These are phyloP conservation scores for Penicillium sp. DNA, from an alignment of 2,329 filamentous ascomycete genomes.

Conservation along the genomic window DNA sequence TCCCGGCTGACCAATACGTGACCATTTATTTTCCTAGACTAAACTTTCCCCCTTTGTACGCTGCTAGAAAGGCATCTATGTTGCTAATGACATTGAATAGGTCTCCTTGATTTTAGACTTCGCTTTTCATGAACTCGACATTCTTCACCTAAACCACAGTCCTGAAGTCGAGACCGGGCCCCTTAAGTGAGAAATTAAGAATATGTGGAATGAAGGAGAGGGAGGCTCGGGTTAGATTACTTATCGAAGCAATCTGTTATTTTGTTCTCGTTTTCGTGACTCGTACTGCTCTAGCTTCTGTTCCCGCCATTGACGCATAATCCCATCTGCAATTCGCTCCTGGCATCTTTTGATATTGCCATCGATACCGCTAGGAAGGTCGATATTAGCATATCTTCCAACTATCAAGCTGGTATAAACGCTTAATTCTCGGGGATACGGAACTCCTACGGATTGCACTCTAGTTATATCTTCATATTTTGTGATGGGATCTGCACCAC, in stretches of 20 bases:
- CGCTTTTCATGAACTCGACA: background rate
- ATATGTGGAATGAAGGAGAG: too few species aligned
- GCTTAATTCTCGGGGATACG: background rate
- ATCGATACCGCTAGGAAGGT: background rate
- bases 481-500: background rate
- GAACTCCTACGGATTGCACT: background rate
- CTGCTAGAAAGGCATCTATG: background rate
- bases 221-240: too few species aligned
- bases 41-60: background rate
- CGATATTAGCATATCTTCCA: background rate
- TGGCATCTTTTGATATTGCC: constrained; percentile 3
- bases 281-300: background rate
- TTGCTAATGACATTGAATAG: background rate
- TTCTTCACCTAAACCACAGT: background rate
- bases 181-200: background rate
- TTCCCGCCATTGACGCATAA: constrained; percentile 3
- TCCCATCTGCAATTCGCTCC: background rate
- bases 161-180: background rate
- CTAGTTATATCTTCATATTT: background rate
- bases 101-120: background rate
- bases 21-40: background rate
- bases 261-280: background rate
- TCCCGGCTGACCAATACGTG: background rate
- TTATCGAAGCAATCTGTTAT: background rate
- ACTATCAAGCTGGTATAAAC: background rate